A percentile compares a stretch with the other conserved stretches of the same genome.
These are phyloP conservation scores for Aurantiochytrium sp. DNA, from an alignment of 108 stramenopile species.

Conservation along the genomic window DNA sequence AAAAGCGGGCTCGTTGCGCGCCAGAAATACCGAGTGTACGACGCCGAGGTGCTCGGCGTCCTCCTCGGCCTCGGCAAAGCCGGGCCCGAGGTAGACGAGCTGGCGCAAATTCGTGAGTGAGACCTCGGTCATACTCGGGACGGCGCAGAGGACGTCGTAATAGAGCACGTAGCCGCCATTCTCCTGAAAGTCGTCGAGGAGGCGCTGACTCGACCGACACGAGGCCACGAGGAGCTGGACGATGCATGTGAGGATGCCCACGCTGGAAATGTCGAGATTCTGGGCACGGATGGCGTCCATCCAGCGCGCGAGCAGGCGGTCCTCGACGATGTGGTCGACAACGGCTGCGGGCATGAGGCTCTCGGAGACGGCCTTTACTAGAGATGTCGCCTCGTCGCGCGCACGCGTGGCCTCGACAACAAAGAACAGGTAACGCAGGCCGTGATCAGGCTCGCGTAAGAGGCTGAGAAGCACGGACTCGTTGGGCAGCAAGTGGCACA, in stretches of 20 bases:
- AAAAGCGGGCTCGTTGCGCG: not conserved
- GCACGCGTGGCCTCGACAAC: not conserved
- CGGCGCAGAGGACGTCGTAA: not conserved
- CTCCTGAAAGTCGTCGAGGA: slow-evolving; percentile 24
- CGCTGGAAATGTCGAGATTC: not conserved
- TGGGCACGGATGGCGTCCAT: not conserved
- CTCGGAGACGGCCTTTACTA: not conserved
- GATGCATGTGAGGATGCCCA: not conserved
- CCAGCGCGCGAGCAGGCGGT: not conserved
- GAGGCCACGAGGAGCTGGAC: not conserved
- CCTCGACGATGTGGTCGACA: not conserved
- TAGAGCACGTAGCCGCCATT: not conserved
- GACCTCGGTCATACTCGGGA: not conserved
- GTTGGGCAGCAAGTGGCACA: not conserved
- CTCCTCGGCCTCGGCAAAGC: not conserved
- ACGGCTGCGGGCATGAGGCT: not conserved
- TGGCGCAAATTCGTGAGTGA: not conserved
- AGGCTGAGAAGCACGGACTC: not conserved
- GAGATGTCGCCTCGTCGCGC: not conserved
- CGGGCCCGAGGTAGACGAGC: not conserved
- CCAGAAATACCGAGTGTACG: not conserved
- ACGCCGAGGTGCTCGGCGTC: slow-evolving; percentile 25
- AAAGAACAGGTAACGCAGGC: not conserved
- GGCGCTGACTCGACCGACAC: not conserved
- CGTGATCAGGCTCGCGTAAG: not conserved